Evolutionary conservation across 2,329 filamentous ascomycete species (phyloP), one percentile per base, ranked within the genome.

Genomic region (Monosporascus sp.): DNA sequence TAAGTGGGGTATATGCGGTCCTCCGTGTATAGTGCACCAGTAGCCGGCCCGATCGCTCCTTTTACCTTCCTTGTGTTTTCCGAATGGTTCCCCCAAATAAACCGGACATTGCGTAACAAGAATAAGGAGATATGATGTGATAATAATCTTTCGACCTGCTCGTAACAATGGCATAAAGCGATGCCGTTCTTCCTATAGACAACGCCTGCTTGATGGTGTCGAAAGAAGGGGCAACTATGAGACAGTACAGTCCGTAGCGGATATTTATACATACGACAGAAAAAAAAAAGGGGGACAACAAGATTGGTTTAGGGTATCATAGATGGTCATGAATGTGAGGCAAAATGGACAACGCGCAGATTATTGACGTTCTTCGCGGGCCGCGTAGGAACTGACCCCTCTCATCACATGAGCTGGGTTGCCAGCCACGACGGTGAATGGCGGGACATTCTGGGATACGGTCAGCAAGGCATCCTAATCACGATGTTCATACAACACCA

Each of bases 381-480:
- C n/a, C 7, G 40, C 16, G 57, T 55, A 63, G 38, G 59, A 59
- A 49, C 58, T 55, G 44, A 61, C 60, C 49, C 74, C 76, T 40
- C 76, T 73, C 37, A 76, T 69, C 48, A 88, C 75, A 50, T 77
- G 77, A 5, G 85, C 86, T 11, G 87, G 87, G 60, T 89, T 89
- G 9, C 87, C 87, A 41, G 81, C 85, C 16, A 85, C 85, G 50
- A 88, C 78, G n/a, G 79, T 84, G 58, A 85, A 89, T 4, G 81
- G 81, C 1, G 84, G 82, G 11, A 90, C 82, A 71, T 88, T 79
- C 76, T 79, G n/a, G 22, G 16, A 37, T 17, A 24, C 37, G 45
- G 47, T 69, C 59, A 70, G 58, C 27, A 45, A 22, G 35, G 26
- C 9, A 49, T 38, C 35, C 22, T 6, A 27, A 27, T 49, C 37